Base-by-base conservation (phyloP, 1,139 yeast species). In the Sugiyamaella japonica region DNA sequence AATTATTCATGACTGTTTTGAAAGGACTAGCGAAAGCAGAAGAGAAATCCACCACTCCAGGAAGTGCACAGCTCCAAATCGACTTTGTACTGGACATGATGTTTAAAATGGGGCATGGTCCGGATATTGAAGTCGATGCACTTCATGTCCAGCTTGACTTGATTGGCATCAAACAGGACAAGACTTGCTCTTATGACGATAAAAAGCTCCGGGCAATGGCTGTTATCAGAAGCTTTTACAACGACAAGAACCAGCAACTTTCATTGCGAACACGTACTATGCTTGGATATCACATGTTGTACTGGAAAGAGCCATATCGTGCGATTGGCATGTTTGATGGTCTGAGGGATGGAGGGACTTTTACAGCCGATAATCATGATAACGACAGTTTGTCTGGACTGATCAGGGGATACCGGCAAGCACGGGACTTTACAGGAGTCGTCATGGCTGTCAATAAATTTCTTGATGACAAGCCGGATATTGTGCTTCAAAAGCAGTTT, bases 291-390 rank as follows among this genome's bases (percentile, higher is more conserved):
- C 61, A 62, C 49, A 49, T 61, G 15, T 53, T 60, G 39, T 37
- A 48, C 34, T 55, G 56, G 49, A 47, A 52, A 16, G 57, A 57
- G 41, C 54, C 51, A 32, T 46, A 48, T 10, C 52, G 49, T 28
- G 66, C 65, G 1, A 25, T 57, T 20, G 50, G 41, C 3, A 29
- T 63, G 29, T 55, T 61, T 34, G 66, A 63, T 50, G 58, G 59
- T 1, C 49, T 56, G n/a, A 51, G 64, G 31, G 50, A 50, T n/a
- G 55, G 54, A 3, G 54, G 51, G n/a, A 34, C 48, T n/a, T 55
- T 63, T 40, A 51, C 62, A 2, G 36, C 37, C 3, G 48, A 49
- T 8, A 59, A 56, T 47, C 66, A 63, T 42, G 64, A 61, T 34
- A 51, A 54, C 29, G 57, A 48, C 32, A 59, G 61, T 29, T 39